These are phyloP conservation scores for Fusarium sp. DNA, from an alignment of 2,329 filamentous ascomycete species.

Conservation along the genomic window DNA sequence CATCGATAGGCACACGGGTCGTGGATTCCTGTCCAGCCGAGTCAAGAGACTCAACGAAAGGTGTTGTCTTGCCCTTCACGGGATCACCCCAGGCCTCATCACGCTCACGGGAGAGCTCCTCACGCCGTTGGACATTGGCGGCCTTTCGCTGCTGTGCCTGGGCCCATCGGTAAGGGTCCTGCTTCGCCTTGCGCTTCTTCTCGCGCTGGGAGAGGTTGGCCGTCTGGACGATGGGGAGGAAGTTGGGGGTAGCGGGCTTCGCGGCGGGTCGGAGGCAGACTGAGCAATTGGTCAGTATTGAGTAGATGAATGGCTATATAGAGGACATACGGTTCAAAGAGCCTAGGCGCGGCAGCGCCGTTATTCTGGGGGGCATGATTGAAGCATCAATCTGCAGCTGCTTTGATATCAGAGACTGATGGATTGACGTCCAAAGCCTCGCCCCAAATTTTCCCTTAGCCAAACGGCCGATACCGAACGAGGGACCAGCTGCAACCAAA, in stretches of 20 bases:
- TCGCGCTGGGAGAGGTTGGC: constrained; percentile 75
- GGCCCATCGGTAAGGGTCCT: constrained; percentile 86
- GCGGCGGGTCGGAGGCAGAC: constrained; percentile 73
- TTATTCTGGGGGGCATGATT: constrained; percentile 79
- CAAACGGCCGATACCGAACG: constrained; percentile 29
- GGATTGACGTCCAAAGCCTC: constrained; percentile 40
- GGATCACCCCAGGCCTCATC: constrained; percentile 80
- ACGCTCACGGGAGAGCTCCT: constrained; percentile 76
- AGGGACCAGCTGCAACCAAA: constrained; percentile 10
- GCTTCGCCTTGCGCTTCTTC: constrained; percentile 75
- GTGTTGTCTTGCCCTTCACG: constrained; percentile 82
- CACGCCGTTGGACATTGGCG: constrained; percentile 83
- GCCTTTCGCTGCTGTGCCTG: constrained; percentile 88
- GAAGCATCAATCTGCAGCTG: constrained; percentile 47
- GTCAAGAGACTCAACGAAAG: constrained; percentile 88
- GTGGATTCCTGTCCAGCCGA: constrained; percentile 67
- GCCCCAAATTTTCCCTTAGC: constrained; percentile 56
- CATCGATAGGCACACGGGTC: constrained; percentile 57
- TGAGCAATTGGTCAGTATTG: constrained; percentile 55
- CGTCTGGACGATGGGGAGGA: constrained; percentile 74
- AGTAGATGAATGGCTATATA: background rate
- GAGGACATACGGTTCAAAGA: constrained; percentile 70
- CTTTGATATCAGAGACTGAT: constrained; percentile 45
- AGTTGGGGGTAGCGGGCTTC: constrained; percentile 63
- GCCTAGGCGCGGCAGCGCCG: constrained; percentile 71